Base-by-base conservation (phyloP, 805 yeast genomes). In the Phaffomyces thermotolerans region DNA sequence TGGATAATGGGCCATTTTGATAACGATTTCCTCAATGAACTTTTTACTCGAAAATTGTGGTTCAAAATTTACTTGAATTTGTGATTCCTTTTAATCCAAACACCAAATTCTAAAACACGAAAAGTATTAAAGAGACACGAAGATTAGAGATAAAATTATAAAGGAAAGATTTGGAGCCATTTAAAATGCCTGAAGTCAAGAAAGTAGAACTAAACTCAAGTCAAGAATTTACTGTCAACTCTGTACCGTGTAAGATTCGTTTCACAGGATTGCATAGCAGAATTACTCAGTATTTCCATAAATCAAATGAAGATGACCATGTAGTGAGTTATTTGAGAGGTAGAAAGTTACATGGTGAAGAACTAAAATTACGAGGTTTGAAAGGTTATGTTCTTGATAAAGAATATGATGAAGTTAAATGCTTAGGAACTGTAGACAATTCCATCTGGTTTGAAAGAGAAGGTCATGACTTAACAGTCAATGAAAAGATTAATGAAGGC, bases 371-470 rank as follows among this genome's bases (percentile, higher is more conserved):
- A 8, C 4, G 37, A 9, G 41, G 38, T 6, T 33, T 51, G 22
- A 36, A 40, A 8, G 60, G 58, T 1, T 43, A 50, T n/a, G 20
- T 63, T 3, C 29, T 59, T 6, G 40, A 46, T 18, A 57, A 43
- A 15, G 51, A 55, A 32, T 50, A 44, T 22, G 60, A 54, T 29
- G 53, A 52, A 2, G 34, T 53, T 3, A 43, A 44, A 18, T 37
- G 44, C 7, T 37, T 48, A 20, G 56, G 60, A 1, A 30, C 35
- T 4, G 32, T 50, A n/a, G 36, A 40, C 1, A 42, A 45, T 10
- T 27, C 60, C 8, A 34, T 49, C 4, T 65, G 68, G 52, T 67
- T 56, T 46, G 72, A 67, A 46, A 59, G 72, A 44, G 71, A 67
- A 36, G 72, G 72, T 1, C 60, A 60, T 41, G 56, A 54, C 14